Conservation (phyloP, 1,284 basidiomycete species). For the Ceraceosorus bombacis region DNA sequence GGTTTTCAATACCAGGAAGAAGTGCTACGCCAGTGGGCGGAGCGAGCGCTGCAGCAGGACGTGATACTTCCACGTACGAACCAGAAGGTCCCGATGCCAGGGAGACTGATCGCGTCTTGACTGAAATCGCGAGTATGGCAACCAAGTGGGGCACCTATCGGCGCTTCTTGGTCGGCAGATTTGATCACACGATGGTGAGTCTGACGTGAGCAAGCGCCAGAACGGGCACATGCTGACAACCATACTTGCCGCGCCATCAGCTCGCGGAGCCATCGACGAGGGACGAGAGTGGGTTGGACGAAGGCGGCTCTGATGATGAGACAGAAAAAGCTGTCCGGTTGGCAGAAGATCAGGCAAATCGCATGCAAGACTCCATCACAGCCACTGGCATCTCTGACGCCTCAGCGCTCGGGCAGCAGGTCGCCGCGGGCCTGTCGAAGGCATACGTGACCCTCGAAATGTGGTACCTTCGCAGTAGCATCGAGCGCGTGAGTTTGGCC, state of each 20-base stretch:
- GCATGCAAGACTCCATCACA: neutral
- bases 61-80: constrained; percentile 49
- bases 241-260: too few relatives aligned
- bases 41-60: neutral
- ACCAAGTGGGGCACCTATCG: constrained; percentile 85
- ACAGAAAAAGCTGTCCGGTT: neutral
- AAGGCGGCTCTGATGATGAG: constrained; percentile 17
- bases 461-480: constrained; percentile 80
- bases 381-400: neutral
- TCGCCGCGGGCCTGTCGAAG: constrained; percentile 52
- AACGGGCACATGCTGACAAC: too few relatives aligned
- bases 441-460: constrained; percentile 83
- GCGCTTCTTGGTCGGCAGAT: constrained; percentile 70
- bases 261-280: too few relatives aligned
- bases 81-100: constrained; percentile 69
- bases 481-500: constrained; percentile 64
- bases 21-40: constrained; percentile 4
- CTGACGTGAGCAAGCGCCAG: too few relatives aligned
- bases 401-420: constrained; percentile 60
- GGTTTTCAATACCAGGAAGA: constrained; percentile 10
- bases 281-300: too few relatives aligned
- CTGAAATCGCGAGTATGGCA: constrained; percentile 78
- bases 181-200: constrained; percentile 45
- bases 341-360: neutral
- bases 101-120: constrained; percentile 79